phyloP scores from a whole-genome alignment of 2,329 filamentous ascomycete species.

The Alternaria infectoria region DNA sequence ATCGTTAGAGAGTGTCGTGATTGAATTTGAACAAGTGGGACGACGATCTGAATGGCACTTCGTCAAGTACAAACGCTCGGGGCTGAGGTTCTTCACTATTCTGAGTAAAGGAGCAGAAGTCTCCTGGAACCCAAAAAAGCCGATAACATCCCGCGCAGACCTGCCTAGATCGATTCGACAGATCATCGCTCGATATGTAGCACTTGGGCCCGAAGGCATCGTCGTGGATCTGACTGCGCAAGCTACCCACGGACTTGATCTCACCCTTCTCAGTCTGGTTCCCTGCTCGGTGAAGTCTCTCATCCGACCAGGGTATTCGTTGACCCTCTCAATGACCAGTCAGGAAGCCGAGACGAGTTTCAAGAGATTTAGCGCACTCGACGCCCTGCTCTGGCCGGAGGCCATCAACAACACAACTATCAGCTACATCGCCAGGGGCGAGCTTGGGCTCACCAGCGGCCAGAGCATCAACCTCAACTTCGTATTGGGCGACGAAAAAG shows the following conservation, averaged over 20 bases:
- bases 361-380: not conserved
- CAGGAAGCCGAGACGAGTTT: not conserved
- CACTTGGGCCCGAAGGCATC: not conserved
- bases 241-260: not conserved
- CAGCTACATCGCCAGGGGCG: not conserved
- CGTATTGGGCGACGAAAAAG: not conserved
- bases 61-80: not conserved
- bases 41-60: not conserved
- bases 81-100: not conserved
- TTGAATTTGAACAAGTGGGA: not conserved
- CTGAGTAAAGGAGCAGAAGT: not conserved
- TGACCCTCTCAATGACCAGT: not conserved
- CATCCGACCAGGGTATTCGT: not conserved
- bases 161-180: not conserved
- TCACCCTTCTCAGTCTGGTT: not conserved
- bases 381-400: not conserved
- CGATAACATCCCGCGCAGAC: not conserved
- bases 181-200: not conserved
- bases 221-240: not conserved
- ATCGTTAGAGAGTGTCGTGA: not conserved
- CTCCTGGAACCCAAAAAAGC: not conserved
- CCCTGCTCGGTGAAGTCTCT: not conserved
- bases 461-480: not conserved
- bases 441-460: not conserved
- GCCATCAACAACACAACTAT: not conserved